Conservation (phyloP, 1,139 yeast genomes). For the Debaryomyces psychrophilus region DNA sequence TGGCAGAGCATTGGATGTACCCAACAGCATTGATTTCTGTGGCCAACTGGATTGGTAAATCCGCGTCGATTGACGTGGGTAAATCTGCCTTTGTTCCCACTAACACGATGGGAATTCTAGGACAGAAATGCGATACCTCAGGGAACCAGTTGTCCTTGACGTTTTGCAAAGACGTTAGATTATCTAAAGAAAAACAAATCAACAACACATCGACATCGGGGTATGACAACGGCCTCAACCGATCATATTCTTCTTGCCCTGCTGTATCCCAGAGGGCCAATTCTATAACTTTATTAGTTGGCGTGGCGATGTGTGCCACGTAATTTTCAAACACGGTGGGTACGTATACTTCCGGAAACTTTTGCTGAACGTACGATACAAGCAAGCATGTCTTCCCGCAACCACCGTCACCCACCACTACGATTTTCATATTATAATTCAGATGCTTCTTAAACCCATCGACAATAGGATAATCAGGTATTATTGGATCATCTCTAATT, state of each 20-base stretch:
- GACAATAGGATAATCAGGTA: slow-evolving; percentile 42
- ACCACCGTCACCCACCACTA: slow-evolving; percentile 94
- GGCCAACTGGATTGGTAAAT: slow-evolving; percentile 60
- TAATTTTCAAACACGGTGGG: slow-evolving; percentile 91
- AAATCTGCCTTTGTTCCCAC: slow-evolving; percentile 83
- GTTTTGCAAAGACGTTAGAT: slow-evolving; percentile 65
- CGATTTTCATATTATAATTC: slow-evolving; percentile 59
- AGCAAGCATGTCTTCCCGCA: slow-evolving; percentile 91
- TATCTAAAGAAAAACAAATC: slow-evolving; percentile 75
- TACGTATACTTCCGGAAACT: slow-evolving; percentile 77
- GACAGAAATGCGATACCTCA: slow-evolving; percentile 82
- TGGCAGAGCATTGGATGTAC: slow-evolving; percentile 83
- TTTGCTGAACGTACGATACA: slow-evolving; percentile 78
- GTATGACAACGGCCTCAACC: slow-evolving; percentile 80
- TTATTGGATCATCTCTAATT: slow-evolving; percentile 42
- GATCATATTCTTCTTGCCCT: slow-evolving; percentile 89
- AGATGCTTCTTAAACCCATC: slow-evolving; percentile 36
- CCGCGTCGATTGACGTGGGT: slow-evolving; percentile 45
- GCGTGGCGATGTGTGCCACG: slow-evolving; percentile 63
- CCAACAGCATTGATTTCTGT: slow-evolving; percentile 69
- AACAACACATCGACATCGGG: slow-evolving; percentile 79
- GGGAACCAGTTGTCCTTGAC: slow-evolving; percentile 86
- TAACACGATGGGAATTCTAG: slow-evolving; percentile 71
- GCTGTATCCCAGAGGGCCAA: slow-evolving; percentile 93
- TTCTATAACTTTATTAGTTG: slow-evolving; percentile 57